phyloP scores from a whole-genome alignment of 225 moss, liverwort and hornwort species.

The Pseudisothecium myosuroides region DNA sequence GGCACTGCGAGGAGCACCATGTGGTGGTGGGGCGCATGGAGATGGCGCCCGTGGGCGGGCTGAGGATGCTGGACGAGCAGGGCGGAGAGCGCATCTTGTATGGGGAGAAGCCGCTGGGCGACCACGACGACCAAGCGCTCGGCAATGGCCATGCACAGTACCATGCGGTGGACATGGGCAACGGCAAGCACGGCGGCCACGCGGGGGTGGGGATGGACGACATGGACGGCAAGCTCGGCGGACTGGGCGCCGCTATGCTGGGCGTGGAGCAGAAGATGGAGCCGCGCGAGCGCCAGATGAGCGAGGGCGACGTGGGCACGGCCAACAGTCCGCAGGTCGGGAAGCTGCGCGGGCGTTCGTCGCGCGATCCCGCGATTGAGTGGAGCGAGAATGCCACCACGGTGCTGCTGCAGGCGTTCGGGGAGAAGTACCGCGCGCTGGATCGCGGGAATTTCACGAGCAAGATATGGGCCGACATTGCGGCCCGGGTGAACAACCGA shows the following conservation, averaged over 20 bases:
- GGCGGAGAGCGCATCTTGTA: slow-evolving; percentile 31
- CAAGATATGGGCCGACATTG: slow-evolving; percentile 57
- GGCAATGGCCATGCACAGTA: slow-evolving; percentile 13
- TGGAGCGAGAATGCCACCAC: slow-evolving; percentile 44
- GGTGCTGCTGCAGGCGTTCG: slow-evolving; percentile 38
- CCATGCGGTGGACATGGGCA: slow-evolving; percentile 21
- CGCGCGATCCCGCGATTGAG: slow-evolving; percentile 29
- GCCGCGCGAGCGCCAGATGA: slow-evolving; percentile 11
- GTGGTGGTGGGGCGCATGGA: slow-evolving; percentile 44
- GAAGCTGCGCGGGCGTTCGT: slow-evolving; percentile 18
- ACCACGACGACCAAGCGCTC: slow-evolving; percentile 6
- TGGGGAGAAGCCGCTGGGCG: slow-evolving; percentile 34
- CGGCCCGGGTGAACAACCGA: slow-evolving; percentile 26
- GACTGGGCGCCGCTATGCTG: slow-evolving; percentile 16
- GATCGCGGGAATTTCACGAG: slow-evolving; percentile 56
- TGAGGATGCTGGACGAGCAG: slow-evolving; percentile 26
- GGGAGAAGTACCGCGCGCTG: slow-evolving; percentile 43
- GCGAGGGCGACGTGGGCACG: slow-evolving; percentile 32
- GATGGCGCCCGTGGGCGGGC: slow-evolving; percentile 21
- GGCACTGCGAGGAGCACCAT: slow-evolving; percentile 33
- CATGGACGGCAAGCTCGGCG: slow-evolving; percentile 23
- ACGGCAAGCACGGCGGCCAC: slow-evolving; percentile 24
- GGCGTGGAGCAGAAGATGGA: slow-evolving; percentile 28
- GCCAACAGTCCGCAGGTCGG: slow-evolving; percentile 22
- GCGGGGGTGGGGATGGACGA: not conserved